Evolutionary conservation across 768 basidiomycete genomes (phyloP), one percentile per base, ranked within the genome.

Genomic region (Pulveroboletus ravenelii): DNA sequence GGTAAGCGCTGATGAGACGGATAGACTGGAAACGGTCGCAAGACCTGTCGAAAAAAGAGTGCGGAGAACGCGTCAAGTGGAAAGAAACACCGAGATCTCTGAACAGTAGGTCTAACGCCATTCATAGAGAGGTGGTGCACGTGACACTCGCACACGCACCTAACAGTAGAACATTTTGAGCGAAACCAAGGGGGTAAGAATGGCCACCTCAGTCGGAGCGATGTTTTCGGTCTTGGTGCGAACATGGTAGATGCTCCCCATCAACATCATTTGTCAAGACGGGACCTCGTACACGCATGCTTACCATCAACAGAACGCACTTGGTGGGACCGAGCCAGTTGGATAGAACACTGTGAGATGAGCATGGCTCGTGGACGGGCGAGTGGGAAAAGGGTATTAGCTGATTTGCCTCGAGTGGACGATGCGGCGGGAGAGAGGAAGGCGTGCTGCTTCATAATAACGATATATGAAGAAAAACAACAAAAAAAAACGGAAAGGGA

Each of bases 361-460:
- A 9, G 45, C 37, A 3, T 45, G 20, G 20, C n/a, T n/a, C 32
- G 7, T 15, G 17, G 5, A 20, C 25, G 43, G 20, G 15, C 43
- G 43, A 44, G 43, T 41, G n/a, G n/a, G 45, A 45, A n/a, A 41
- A 27, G 45, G 45, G 45, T 46, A 10, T 20, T 23, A 23, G 45
- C 23, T 34, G 32, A 31, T 31, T 38, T 18, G 45, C 49, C 49
- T 31, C 50, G 50, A 34, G 45, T 32, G 35, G 6, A 15, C n/a
- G 47, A 15, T 49, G 48, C 42, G 47, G 47, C 45, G 35, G 23
- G 47, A 48, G 47, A 34, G 35, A 30, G 34, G 25, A 9, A 6
- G 10, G 45, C 36, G 50, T 52, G 50, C 5, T 32, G 38, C 20
- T 52, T 51, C 49, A 50, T 39, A 31, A 32, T 51, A 10, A 23